These are phyloP conservation scores for Mycosphaerella sp. DNA, from an alignment of 2,329 filamentous ascomycete genomes.

Conservation along the genomic window DNA sequence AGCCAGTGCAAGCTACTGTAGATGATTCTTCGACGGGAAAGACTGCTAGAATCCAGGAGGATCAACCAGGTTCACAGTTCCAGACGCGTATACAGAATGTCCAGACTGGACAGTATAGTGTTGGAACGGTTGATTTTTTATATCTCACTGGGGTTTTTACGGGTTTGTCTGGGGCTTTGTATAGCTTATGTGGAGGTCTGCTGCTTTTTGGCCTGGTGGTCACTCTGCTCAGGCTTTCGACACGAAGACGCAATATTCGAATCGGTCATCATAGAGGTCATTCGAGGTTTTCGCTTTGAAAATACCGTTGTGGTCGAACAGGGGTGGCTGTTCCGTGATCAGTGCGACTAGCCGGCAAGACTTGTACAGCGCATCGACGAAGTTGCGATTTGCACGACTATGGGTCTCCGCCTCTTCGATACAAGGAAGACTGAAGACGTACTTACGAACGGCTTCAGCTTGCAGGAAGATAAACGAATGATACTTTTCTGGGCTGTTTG, in stretches of 20 bases:
- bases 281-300: background rate
- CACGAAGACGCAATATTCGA: background rate
- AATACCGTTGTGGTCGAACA: no score
- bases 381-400: no score
- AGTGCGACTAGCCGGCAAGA: no score
- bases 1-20: background rate
- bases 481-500: no score
- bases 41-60: background rate
- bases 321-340: no score
- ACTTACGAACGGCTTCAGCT: no score
- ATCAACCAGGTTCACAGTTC: background rate
- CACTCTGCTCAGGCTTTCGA: background rate
- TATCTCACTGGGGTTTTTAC: background rate
- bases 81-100: no score
- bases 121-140: background rate
- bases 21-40: background rate
- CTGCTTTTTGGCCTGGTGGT: background rate
- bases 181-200: background rate
- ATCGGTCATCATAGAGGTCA: background rate
- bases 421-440: no score
- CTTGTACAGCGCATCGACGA: no score
- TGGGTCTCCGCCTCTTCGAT: no score
- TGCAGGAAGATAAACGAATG: no score
- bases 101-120: no score
- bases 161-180: background rate